Evolutionary conservation across 2,329 filamentous ascomycete species (phyloP), one percentile per base, ranked within the genome.

Genomic region (Akanthomyces muscarius): DNA sequence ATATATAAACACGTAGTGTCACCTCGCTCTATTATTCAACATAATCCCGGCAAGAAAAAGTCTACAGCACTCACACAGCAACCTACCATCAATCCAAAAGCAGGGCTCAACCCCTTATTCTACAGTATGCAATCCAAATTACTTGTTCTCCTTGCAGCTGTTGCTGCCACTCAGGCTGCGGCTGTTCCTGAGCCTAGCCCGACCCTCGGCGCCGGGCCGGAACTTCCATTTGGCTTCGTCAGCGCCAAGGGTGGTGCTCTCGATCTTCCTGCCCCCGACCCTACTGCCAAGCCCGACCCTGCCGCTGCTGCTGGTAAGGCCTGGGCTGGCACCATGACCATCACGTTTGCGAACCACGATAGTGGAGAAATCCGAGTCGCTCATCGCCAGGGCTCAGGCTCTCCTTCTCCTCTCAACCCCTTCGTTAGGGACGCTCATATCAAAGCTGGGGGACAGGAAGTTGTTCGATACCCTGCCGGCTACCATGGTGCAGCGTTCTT

Each of bases 401-500:
- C 52, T 41, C 52, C 52, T 4, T 23, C 52, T 23, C 33, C 52
- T 5, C 33, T 55, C 21, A 23, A 41, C 2, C 38, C 33, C 21
- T n/a, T 36, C 14, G 25, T 41, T 21, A 2, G 21, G 5, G 52
- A 55, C 21, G 33, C 52, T 8, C 52, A 33, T 21, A 28, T 55
- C 36, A n/a, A 21, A 11, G 38, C 14, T 25, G 52, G 52, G 10
- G 52, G 36, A 13, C 13, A 55, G 52, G 18, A 55, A 16, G 52
- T 55, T 33, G 21, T 55, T 25, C 52, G 36, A 5, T 55, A 41
- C n/a, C 52, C 52, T 7, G 21, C 3, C 16, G 33, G 36, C 10
- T 55, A 42, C 52, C 52, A 55, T 21, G 52, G 52, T n/a, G 52
- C 52, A 5, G 36, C 36, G 18, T 55, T 55, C 36, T 14, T 55